Evolutionary conservation across 306 rosid species (phyloP), one percentile per base, ranked within the genome.

Genomic region (Dryas drummondii): DNA sequence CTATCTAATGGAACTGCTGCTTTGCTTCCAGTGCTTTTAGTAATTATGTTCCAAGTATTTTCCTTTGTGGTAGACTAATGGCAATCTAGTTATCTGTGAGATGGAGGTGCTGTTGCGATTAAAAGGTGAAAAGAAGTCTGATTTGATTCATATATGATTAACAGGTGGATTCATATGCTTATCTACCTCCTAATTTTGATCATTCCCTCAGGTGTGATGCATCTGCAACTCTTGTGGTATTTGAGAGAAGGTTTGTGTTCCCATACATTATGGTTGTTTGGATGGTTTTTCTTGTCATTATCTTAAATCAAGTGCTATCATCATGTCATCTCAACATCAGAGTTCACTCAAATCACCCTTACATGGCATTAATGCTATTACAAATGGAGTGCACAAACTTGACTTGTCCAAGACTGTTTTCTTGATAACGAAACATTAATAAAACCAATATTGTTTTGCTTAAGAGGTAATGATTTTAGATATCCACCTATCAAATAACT

Each of bases 131-230:
- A 27, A 48, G 68, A 68, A 16, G 27, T 77, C 66, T 80, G 65
- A 76, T 66, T 67, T 48, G n/a, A 42, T 76, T 72, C 53, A 67
- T 46, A 40, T 83, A 68, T 86, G 54, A 80, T 80, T 70, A 63
- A 57, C 88, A 92, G 97, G 93, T 90, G 59, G 97, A 94, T 79
- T 88, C 96, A 8, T 94, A 88, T 86, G 93, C 96, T 68, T 94
- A 88, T 82, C 67, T 88, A 54, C 97, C 99, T 78, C 92, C 93
- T 59, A 89, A 81, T 64, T 81, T 84, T 70, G 88, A 90, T 6
- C 99, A 94, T 85, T 73, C 84, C 48, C 46, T 94, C 78, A 87
- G 74, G 69, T 81, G 87, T 56, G 88, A 88, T 66, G 87, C 84
- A 66, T 79, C 86, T 57, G 86, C 97, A 32, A 86, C 90, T 77